A percentile compares a stretch with the other conserved stretches of the same genome.
phyloP scores from a whole-genome alignment of 345 rosid genomes.

The Mangifera indica region DNA sequence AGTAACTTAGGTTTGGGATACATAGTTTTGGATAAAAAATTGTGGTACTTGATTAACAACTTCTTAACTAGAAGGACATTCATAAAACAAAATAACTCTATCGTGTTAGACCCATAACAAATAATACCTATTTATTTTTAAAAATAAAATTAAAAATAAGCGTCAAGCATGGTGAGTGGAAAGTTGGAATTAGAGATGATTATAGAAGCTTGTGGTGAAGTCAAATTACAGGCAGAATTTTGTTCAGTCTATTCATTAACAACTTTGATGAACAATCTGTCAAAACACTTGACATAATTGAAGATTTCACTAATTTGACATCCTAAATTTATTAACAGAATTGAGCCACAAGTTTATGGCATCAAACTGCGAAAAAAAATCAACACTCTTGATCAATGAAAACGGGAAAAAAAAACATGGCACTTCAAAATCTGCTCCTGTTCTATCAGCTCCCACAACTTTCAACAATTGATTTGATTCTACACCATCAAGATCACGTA shows the following conservation, averaged over 20 bases:
- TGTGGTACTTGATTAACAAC: no score
- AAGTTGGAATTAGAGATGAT: no score
- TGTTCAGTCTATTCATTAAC: neutral
- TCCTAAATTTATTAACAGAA: constrained; percentile 3
- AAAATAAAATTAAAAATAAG: no score
- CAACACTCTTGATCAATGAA: neutral
- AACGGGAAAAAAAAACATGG: neutral
- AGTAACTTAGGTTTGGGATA: no score
- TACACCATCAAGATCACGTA: constrained; percentile 24
- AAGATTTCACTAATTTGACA: neutral
- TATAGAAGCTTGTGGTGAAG: neutral
- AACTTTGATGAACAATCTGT: neutral
- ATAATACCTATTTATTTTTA: no score
- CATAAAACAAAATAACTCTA: no score
- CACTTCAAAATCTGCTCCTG: constrained; percentile 19
- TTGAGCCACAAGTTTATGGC: neutral
- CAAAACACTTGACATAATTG: neutral
- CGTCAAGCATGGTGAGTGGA: no score
- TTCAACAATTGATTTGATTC: constrained; percentile 7
- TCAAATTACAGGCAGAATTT: neutral
- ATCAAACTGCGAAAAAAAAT: neutral
- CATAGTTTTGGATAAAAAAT: no score
- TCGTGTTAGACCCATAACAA: no score
- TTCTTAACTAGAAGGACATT: no score
- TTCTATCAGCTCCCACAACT: constrained; percentile 23